These are phyloP conservation scores for Lactuca saligna DNA, from an alignment of 129 eudicot genomes.

Conservation along the genomic window DNA sequence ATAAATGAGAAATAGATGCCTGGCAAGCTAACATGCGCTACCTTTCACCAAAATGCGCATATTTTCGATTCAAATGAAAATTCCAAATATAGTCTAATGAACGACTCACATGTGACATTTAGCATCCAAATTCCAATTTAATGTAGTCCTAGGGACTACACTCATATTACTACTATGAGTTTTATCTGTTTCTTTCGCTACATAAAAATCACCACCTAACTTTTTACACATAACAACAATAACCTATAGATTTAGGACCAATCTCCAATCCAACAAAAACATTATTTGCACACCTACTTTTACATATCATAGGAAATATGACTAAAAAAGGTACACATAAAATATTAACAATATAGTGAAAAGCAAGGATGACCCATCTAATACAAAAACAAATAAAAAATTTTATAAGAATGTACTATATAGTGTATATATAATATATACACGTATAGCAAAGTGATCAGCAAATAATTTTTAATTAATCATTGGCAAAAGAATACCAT, in stretches of 20 bases:
- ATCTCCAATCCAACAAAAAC: neutral
- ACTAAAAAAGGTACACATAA: neutral
- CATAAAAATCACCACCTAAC: conserved; percentile 31
- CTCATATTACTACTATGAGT: neutral
- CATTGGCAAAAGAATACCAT: neutral
- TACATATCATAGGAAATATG: neutral
- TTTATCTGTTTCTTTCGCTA: neutral
- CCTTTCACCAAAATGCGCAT: conserved; percentile 32
- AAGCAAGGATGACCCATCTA: neutral
- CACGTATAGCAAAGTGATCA: too few species aligned
- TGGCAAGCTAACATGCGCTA: conserved; percentile 33
- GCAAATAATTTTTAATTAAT: neutral
- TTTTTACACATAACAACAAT: neutral
- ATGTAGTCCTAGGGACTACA: conserved; percentile 1
- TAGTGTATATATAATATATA: too few species aligned
- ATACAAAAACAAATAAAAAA: too few species aligned
- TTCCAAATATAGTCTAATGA: conserved; percentile 22
- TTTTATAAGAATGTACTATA: too few species aligned
- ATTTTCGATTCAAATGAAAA: conserved; percentile 31
- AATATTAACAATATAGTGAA: too few species aligned
- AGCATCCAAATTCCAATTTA: neutral
- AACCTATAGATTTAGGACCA: neutral
- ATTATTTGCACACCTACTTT: neutral
- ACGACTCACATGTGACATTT: conserved; percentile 13
- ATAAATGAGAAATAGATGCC: conserved; percentile 26